Conservation (phyloP, 768 basidiomycete species). For the Gloeopeniophorella convolvens region DNA sequence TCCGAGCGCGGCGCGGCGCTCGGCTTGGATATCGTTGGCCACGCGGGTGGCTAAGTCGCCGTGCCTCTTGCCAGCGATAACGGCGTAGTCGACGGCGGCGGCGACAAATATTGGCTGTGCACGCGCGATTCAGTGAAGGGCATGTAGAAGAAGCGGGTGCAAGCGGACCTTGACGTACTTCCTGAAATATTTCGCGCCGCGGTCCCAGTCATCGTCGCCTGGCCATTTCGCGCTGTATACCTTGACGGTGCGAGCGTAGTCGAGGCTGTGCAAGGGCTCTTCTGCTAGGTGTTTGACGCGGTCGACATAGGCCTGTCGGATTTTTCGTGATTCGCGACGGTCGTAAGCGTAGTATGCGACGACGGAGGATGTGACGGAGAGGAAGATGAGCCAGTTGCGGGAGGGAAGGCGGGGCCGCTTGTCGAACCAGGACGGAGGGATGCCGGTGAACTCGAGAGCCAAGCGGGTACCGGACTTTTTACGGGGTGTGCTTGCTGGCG, state of each 20-base stretch:
- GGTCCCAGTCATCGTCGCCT: slow-evolving; percentile 88
- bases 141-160: slow-evolving; percentile 11
- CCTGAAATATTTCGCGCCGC: slow-evolving; percentile 82
- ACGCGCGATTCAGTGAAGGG: slow-evolving; percentile 13
- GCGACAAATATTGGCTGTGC: slow-evolving; percentile 86
- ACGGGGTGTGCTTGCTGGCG: no score
- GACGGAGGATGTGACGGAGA: slow-evolving; percentile 64
- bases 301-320: slow-evolving; percentile 73
- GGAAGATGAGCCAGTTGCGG: slow-evolving; percentile 92
- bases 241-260: slow-evolving; percentile 67
- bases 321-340: slow-evolving; percentile 68
- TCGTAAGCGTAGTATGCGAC: slow-evolving; percentile 81
- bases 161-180: slow-evolving; percentile 90
- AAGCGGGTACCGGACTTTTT: slow-evolving; percentile 49
- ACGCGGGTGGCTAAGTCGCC: slow-evolving; percentile 81
- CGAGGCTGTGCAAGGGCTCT: slow-evolving; percentile 55
- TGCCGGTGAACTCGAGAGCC: slow-evolving; percentile 60
- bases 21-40: slow-evolving; percentile 61
- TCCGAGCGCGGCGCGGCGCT: slow-evolving; percentile 61
- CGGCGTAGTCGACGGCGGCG: slow-evolving; percentile 88
- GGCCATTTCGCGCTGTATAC: slow-evolving; percentile 92
- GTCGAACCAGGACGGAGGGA: slow-evolving; percentile 69
- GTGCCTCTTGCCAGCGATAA: slow-evolving; percentile 72
- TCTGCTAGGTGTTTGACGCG: slow-evolving; percentile 75
- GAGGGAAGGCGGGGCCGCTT: slow-evolving; percentile 85